Evolutionary conservation across 169 alveolate species (phyloP), one percentile per base, ranked within the genome.

Genomic region (Cryptosporidium muris): DNA sequence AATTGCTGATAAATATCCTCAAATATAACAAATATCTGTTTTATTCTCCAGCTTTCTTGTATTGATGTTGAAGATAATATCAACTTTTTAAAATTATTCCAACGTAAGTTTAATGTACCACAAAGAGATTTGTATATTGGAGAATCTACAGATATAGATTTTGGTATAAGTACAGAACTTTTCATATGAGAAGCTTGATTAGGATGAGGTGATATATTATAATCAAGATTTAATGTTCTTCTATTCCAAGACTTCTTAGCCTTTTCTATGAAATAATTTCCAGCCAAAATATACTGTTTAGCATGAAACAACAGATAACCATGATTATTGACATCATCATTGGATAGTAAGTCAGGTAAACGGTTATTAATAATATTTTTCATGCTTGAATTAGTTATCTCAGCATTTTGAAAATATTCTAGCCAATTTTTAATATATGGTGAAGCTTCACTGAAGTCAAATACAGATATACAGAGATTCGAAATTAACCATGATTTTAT

Each of bases 251-350:
- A 12, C 9, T 37, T 54, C 47, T 14, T 74, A 16, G 85, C 43
- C 38, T 74, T 74, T 12, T 54, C 2, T 12, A 58, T 58, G 48
- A 58, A 74, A 47, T 74, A 48, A 16, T 74, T 63, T 8, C 85
- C 85, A n/a, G 85, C 85, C 14, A 63, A 74, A 25, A 74, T 38
- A 47, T 74, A 74, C 25, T 74, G 85, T 11, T 74, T 74, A 3
- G 85, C 85, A 42, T 53, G 40, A 34, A 58, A 74, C 7, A 74
- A 58, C 1, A 74, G 60, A 60, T 74, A 74, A 16, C 85, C 85
- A 38, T 74, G 85, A 37, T 74, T 68, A 38, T 60, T 74, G 37
- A 9, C 60, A 2, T 58, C 4, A n/a, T 34, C 40, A 36, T 60
- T 60, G 0, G 25, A 25, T 0, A 25, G 25, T 25, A 25, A 25